These are phyloP conservation scores for Glomus cerebriforme DNA, from an alignment of 192 early-diverging fungal genomes.

Conservation along the genomic window DNA sequence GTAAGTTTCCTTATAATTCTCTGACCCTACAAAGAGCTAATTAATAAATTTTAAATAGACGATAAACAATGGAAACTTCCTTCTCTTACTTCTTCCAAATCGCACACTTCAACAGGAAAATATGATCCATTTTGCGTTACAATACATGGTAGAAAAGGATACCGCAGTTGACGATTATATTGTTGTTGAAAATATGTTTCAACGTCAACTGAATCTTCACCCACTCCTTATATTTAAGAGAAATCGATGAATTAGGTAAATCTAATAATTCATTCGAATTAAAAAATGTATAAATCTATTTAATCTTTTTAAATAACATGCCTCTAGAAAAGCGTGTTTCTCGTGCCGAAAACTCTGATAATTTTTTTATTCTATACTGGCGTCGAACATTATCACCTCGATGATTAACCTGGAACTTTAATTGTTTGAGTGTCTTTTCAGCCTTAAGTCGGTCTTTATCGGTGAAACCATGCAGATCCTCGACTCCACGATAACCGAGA, in stretches of 20 bases:
- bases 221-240: constrained; percentile 9
- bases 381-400: constrained; percentile 54
- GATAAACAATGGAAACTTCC: neutral
- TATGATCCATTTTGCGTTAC: constrained; percentile 64
- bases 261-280: no score
- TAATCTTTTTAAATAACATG: constrained; percentile 43
- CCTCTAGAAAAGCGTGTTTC: constrained; percentile 65
- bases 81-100: constrained; percentile 51
- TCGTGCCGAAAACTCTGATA: constrained; percentile 67
- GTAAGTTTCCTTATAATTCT: constrained; percentile 79
- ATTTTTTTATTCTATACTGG: constrained; percentile 65
- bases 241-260: no score
- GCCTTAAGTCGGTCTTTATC: constrained; percentile 41
- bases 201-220: constrained; percentile 60
- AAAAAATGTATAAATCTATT: no score
- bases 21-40: constrained; percentile 57
- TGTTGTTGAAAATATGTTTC: constrained; percentile 73
- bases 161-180: constrained; percentile 73
- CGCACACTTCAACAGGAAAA: constrained; percentile 90
- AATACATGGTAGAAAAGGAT: constrained; percentile 79
- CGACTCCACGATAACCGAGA: constrained; percentile 52
- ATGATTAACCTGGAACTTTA: constrained; percentile 57
- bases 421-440: constrained; percentile 52
- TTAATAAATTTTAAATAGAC: neutral
- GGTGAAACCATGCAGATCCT: constrained; percentile 42